Percentiles rank a stretch among this genome's conserved stretches.
These are phyloP conservation scores for Tylopilus cervinicoccineus DNA, from an alignment of 768 basidiomycete species.

Conservation along the genomic window DNA sequence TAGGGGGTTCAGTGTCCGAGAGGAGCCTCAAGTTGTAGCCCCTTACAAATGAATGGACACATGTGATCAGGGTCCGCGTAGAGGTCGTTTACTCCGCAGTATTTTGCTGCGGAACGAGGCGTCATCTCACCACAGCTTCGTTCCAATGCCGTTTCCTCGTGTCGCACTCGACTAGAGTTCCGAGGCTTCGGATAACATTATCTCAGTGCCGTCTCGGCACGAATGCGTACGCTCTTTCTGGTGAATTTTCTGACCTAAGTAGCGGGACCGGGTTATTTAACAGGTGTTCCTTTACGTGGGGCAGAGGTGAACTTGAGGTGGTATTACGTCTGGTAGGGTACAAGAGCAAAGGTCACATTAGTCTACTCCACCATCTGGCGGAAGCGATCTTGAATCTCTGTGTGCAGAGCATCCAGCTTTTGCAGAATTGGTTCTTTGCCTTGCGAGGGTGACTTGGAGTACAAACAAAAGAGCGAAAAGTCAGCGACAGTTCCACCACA, in stretches of 20 bases:
- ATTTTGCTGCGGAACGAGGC: slow-evolving; percentile 2
- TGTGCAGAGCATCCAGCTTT: slow-evolving; percentile 76
- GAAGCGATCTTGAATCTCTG: slow-evolving; percentile 92
- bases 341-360: slow-evolving; percentile 10
- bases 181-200: neutral
- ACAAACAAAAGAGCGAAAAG: slow-evolving; percentile 3
- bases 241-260: neutral
- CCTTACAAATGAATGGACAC: neutral
- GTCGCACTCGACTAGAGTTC: neutral
- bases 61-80: neutral
- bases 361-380: slow-evolving; percentile 74
- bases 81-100: slow-evolving; percentile 6
- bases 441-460: slow-evolving; percentile 77
- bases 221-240: neutral
- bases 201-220: neutral
- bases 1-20: neutral
- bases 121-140: neutral
- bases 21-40: neutral
- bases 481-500: slow-evolving; percentile 7
- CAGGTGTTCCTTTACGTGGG: neutral
- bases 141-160: neutral
- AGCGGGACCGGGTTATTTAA: neutral
- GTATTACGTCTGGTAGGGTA: slow-evolving; percentile 24
- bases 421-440: slow-evolving; percentile 79
- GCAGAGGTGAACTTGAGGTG: neutral